A percentile compares a stretch with the other conserved stretches of the same genome.
phyloP scores from a whole-genome alignment of 306 rosid genomes.

The Vicia villosa region DNA sequence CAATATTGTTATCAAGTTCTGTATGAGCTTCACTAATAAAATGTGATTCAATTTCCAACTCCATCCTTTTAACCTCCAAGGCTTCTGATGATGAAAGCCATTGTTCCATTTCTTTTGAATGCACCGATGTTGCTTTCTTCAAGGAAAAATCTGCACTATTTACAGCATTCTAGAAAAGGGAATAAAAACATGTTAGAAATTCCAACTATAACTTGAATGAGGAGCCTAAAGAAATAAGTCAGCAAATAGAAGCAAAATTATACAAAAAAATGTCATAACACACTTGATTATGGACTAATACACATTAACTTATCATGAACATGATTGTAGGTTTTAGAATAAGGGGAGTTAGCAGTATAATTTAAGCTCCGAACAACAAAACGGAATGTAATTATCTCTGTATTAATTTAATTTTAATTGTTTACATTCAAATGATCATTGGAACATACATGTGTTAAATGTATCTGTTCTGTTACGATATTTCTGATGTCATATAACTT shows the following conservation, averaged over 20 bases:
- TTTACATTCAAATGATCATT: background rate
- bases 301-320: background rate
- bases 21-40: conserved; percentile 55
- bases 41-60: conserved; percentile 73
- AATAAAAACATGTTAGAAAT: conserved; percentile 29
- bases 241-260: conserved; percentile 19
- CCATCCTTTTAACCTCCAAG: conserved; percentile 74
- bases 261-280: background rate
- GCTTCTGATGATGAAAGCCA: conserved; percentile 70
- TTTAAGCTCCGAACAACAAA: background rate
- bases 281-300: background rate
- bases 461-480: conserved; percentile 1
- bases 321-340: background rate
- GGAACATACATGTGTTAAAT: background rate
- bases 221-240: conserved; percentile 20
- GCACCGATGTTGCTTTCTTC: conserved; percentile 50
- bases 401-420: background rate
- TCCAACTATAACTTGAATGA: conserved; percentile 16
- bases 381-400: background rate
- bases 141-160: conserved; percentile 51
- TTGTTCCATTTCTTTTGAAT: conserved; percentile 53
- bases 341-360: background rate
- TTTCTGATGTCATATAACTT: too few relatives aligned
- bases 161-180: conserved; percentile 59
- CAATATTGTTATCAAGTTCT: conserved; percentile 58